phyloP scores from a whole-genome alignment of 345 rosid species.

The Syzygium aromaticum region DNA sequence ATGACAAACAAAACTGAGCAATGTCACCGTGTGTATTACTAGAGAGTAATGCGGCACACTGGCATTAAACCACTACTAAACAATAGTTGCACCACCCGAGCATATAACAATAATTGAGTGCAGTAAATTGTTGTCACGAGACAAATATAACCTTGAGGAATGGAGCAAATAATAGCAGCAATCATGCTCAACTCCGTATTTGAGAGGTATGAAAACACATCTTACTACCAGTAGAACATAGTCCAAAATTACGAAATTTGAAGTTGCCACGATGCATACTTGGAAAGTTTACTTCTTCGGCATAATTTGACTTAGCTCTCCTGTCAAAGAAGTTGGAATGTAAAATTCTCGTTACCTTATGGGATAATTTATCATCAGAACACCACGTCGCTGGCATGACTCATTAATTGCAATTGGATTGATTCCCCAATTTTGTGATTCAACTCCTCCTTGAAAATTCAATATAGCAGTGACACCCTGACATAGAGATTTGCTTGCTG shows the following conservation, averaged over 20 bases:
- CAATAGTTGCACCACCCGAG: background rate
- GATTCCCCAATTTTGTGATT: slow-evolving; percentile 87
- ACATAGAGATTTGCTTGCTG: slow-evolving; percentile 11
- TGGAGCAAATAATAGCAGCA: background rate
- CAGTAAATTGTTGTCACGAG: background rate
- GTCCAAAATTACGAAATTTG: background rate
- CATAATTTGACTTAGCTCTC: background rate
- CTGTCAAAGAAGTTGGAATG: background rate
- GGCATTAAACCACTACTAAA: background rate
- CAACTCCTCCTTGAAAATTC: slow-evolving; percentile 74
- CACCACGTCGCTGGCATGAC: slow-evolving; percentile 54
- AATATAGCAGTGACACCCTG: slow-evolving; percentile 83
- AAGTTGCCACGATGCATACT: background rate
- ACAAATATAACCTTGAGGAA: background rate
- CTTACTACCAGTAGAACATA: background rate
- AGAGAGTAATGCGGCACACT: background rate
- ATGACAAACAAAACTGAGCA: background rate
- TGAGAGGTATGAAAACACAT: background rate
- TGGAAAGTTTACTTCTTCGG: background rate
- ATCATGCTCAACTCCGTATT: background rate
- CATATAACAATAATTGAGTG: background rate
- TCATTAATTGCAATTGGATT: slow-evolving; percentile 51
- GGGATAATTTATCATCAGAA: slow-evolving; percentile 84
- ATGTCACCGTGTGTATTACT: background rate
- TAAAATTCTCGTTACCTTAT: slow-evolving; percentile 34